These are phyloP conservation scores for Magnolia kwangsiensis DNA, from an alignment of 164 flowering plant genomes.

Conservation along the genomic window DNA sequence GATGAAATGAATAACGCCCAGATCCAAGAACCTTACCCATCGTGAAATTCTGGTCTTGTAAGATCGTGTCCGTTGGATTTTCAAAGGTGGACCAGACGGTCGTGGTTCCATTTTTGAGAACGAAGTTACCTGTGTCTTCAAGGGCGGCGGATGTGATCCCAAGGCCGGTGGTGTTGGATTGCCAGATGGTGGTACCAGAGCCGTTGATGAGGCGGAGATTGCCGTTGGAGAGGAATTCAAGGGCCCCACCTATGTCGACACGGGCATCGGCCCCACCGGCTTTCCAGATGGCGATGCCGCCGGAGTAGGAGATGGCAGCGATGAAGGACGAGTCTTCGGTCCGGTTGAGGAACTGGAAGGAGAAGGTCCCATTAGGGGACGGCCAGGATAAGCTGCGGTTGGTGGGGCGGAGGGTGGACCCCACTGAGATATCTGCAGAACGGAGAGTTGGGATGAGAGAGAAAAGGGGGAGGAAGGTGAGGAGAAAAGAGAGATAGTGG, in stretches of 20 bases:
- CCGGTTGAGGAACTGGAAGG: conserved; percentile 30
- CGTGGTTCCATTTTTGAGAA: conserved; percentile 4
- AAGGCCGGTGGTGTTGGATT: conserved; percentile 23
- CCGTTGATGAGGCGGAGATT: conserved; percentile 35
- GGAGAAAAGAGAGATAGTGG: not conserved
- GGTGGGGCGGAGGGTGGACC: conserved; percentile 10
- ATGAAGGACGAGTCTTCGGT: conserved; percentile 14
- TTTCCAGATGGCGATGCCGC: conserved; percentile 23
- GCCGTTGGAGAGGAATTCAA: conserved; percentile 25
- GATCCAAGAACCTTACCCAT: conserved; percentile 13
- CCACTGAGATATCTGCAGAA: conserved; percentile 4
- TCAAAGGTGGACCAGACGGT: conserved; percentile 32
- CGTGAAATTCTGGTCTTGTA: conserved; percentile 31
- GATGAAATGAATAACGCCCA: conserved; percentile 31
- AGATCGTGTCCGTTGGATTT: conserved; percentile 37
- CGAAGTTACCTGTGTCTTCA: conserved; percentile 24
- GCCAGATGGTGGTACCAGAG: conserved; percentile 26
- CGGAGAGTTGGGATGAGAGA: not conserved
- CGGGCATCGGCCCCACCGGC: conserved; percentile 21
- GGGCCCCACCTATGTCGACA: conserved; percentile 20
- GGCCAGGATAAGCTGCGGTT: conserved; percentile 14
- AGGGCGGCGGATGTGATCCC: conserved; percentile 30
- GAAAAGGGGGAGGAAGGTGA: not conserved
- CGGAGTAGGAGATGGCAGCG: conserved; percentile 21
- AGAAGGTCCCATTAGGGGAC: conserved; percentile 30